Conservation (phyloP, 352 stramenopile species). For the Globisporangium carolinianum region DNA sequence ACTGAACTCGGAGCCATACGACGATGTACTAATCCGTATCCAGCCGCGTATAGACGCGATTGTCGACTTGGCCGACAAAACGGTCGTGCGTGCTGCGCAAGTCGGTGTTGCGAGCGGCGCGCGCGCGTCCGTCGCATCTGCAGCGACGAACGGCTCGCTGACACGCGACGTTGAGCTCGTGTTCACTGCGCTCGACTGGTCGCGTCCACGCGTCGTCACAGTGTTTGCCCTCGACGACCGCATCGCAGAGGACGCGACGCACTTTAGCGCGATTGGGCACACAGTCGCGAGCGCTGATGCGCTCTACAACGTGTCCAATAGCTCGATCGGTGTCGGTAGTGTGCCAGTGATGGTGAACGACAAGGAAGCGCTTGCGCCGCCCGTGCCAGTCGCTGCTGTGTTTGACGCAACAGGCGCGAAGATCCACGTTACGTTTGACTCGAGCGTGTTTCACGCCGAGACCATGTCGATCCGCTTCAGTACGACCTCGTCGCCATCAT, state of each 20-base stretch:
- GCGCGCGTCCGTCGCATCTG: conserved; percentile 8
- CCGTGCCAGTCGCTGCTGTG: conserved; percentile 30
- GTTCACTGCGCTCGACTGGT: conserved; percentile 68
- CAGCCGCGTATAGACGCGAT: conserved; percentile 36
- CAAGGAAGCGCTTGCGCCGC: conserved; percentile 50
- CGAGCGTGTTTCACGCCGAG: conserved; percentile 51
- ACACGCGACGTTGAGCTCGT: conserved; percentile 30
- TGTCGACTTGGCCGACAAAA: conserved; percentile 23
- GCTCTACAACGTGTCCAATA: conserved; percentile 61
- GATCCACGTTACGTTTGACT: conserved; percentile 56
- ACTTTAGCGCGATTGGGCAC: conserved; percentile 49
- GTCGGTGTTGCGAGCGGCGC: conserved; percentile 18
- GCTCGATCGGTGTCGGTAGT: conserved; percentile 28
- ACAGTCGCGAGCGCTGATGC: conserved; percentile 33
- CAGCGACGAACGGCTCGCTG: not conserved
- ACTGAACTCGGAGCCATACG: conserved; percentile 55
- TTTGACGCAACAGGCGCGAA: conserved; percentile 52
- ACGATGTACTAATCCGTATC: conserved; percentile 44
- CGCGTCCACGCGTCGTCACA: conserved; percentile 22
- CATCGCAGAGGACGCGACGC: conserved; percentile 49
- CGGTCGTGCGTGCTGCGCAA: conserved; percentile 20
- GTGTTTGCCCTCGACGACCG: conserved; percentile 60
- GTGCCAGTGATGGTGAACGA: conserved; percentile 56
- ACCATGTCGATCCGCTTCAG: conserved; percentile 38
- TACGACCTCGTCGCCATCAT: no score